Evolutionary conservation across 2,329 filamentous ascomycete species (phyloP), one percentile per base, ranked within the genome.

Genomic region (Curvularia spicifera): DNA sequence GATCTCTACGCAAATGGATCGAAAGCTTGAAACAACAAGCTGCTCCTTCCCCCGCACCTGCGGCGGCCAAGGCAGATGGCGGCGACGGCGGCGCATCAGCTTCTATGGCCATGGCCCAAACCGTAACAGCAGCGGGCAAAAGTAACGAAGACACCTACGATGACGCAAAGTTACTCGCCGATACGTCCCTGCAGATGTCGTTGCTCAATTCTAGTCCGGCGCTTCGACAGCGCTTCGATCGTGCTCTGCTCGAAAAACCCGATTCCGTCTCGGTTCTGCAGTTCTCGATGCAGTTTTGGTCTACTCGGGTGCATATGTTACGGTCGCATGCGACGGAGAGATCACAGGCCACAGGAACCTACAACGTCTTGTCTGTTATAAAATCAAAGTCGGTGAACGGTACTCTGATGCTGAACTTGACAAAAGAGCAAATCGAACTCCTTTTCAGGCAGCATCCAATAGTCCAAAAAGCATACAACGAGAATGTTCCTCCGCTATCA

Each of bases 201-300:
- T 84, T 99, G 5, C 87, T 98, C 76, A 93, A 91, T 69, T 89
- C 91, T 56, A 91, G 96, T 71, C 82, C 85, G 18, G 83, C 83
- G 10, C 82, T 99, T 40, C 87, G 90, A 67, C 87, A 91, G 74
- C 95, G 93, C 43, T 97, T 97, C 74, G 89, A 92, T 79, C 92
- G 97, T 71, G 90, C 92, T 0, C 82, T 93, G 48, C 84, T 86
- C 51, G 90, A 91, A 8, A 97, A 97, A 71, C 93, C 94, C 0
- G 90, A 94, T 7, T 88, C 90, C 2, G 89, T 98, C 60, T 89
- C 89, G 0, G 87, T 90, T 28, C 85, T 86, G 1, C 89, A 93
- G 44, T 97, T 98, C 76, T 93, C 94, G 66, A 83, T 87, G 1
- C 94, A 97, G 75, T 99, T 99, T 79, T 99, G 95, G 95, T 91